Conservation (phyloP, 495 filamentous ascomycete species). For the Mycothermus thermophilus region DNA sequence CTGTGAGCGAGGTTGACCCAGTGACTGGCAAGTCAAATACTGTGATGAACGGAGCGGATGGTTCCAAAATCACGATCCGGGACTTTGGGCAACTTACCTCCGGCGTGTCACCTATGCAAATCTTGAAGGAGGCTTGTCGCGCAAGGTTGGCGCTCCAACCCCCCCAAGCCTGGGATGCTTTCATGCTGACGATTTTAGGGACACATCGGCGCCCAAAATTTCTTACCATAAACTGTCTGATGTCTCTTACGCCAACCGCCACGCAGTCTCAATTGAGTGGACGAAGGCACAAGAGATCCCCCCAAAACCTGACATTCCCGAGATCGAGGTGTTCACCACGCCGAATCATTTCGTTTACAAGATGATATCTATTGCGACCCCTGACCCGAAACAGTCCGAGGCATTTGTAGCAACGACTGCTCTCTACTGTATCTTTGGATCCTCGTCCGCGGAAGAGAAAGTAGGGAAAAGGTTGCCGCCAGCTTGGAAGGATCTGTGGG, state of each 20-base stretch:
- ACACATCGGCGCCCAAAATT: slow-evolving; percentile 50
- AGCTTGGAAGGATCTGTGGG: slow-evolving; percentile 75
- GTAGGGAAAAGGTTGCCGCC: slow-evolving; percentile 62
- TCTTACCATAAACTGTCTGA: slow-evolving; percentile 53
- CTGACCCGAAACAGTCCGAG: slow-evolving; percentile 68
- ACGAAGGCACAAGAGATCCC: slow-evolving; percentile 56
- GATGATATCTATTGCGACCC: slow-evolving; percentile 64
- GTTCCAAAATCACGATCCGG: slow-evolving; percentile 44
- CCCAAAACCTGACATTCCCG: slow-evolving; percentile 21
- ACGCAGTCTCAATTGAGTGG: slow-evolving; percentile 64
- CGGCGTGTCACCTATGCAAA: slow-evolving; percentile 53
- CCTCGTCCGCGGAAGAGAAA: slow-evolving; percentile 73
- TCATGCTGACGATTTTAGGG: no score
- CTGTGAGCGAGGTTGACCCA: slow-evolving; percentile 43
- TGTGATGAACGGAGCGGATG: slow-evolving; percentile 36
- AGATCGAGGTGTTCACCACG: slow-evolving; percentile 30
- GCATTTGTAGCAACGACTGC: slow-evolving; percentile 69
- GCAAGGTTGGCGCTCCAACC: slow-evolving; percentile 66
- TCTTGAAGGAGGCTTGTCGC: slow-evolving; percentile 77
- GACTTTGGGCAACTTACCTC: slow-evolving; percentile 77
- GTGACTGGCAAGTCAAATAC: slow-evolving; percentile 37
- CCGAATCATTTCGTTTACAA: slow-evolving; percentile 40
- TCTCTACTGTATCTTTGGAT: slow-evolving; percentile 64
- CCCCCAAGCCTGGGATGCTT: no score
- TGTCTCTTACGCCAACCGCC: slow-evolving; percentile 57